Base-by-base conservation (phyloP, 208 protist genomes). In the Trypanosoma avium region DNA sequence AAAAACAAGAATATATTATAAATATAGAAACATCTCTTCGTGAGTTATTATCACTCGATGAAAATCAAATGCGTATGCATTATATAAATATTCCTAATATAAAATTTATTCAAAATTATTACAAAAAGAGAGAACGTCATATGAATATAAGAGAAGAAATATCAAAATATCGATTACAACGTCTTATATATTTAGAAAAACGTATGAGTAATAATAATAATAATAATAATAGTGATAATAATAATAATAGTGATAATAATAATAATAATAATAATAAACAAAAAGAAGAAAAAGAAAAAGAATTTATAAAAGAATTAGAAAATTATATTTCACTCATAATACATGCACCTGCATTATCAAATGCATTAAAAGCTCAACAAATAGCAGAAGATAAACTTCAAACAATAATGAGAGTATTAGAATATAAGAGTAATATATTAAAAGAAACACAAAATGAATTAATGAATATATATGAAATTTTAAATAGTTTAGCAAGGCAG, bases 41-140 rank as follows among this genome's bases (percentile, higher is more conserved):
- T 45, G 60, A 43, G 9, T 21, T 65, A 10, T 57, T 65, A 35
- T n/a, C 21, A 47, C 26, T 65, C 15, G 60, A 65, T 35, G 60
- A 65, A 24, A 47, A 48, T 33, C 48, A 54, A 15, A 13, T 65
- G 4, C 47, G 35, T 35, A 65, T 46, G 46, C 30, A 56, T 19
- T 40, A 19, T 1, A 50, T 65, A 13, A 36, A n/a, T 9, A 43
- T 30, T 0, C 4, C 24, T 3, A 33, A 56, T 12, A 17, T 65
- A 6, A 10, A 29, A 3, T 38, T 2, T 21, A 27, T 55, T 9
- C 30, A 36, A 24, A 12, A 21, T 13, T 30, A 55, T 3, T 7
- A 45, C n/a, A 32, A 22, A 24, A 45, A 36, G 32, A 30, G 60
- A 12, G 46, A 48, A 24, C 21, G 30, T n/a, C 30, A 50, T 12